Conservation (phyloP, 2,329 filamentous ascomycete species). For the Neofusicoccum parvum region DNA sequence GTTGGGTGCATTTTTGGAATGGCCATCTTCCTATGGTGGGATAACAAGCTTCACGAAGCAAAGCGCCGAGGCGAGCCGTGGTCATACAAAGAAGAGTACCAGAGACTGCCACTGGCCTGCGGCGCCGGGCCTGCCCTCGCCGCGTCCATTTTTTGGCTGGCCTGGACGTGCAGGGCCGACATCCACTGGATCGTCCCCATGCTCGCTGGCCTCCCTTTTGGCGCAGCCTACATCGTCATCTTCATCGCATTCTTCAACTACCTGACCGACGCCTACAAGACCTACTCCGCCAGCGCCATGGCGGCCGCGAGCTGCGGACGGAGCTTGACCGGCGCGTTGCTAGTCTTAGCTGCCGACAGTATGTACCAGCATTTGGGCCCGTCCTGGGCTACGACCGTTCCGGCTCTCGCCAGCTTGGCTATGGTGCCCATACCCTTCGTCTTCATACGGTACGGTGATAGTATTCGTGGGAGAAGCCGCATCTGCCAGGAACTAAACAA, state of each 20-base stretch:
- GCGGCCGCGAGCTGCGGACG: constrained; percentile 43
- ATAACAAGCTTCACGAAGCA: background rate
- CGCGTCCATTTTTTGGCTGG: constrained; percentile 22
- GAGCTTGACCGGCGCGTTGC: constrained; percentile 38
- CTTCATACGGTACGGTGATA: constrained; percentile 38
- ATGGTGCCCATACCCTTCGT: constrained; percentile 38
- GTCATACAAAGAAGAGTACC: background rate
- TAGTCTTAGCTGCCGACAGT: constrained; percentile 33
- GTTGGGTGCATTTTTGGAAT: no score
- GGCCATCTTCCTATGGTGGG: no score
- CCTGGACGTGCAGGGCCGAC: background rate
- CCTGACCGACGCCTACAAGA: constrained; percentile 52
- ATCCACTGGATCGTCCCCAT: constrained; percentile 49
- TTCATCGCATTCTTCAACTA: constrained; percentile 56
- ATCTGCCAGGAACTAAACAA: constrained; percentile 20
- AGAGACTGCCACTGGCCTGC: background rate
- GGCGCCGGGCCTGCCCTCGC: constrained; percentile 27
- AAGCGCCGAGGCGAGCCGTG: background rate
- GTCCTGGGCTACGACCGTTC: constrained; percentile 32
- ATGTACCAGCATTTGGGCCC: constrained; percentile 35
- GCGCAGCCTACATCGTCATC: constrained; percentile 54
- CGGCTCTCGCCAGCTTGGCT: constrained; percentile 31
- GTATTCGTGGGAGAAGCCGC: constrained; percentile 41
- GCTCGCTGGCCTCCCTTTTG: constrained; percentile 56
- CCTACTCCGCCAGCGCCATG: constrained; percentile 45